Conservation (phyloP, 768 basidiomycete species). For the Rhizopogon vinicolor region DNA sequence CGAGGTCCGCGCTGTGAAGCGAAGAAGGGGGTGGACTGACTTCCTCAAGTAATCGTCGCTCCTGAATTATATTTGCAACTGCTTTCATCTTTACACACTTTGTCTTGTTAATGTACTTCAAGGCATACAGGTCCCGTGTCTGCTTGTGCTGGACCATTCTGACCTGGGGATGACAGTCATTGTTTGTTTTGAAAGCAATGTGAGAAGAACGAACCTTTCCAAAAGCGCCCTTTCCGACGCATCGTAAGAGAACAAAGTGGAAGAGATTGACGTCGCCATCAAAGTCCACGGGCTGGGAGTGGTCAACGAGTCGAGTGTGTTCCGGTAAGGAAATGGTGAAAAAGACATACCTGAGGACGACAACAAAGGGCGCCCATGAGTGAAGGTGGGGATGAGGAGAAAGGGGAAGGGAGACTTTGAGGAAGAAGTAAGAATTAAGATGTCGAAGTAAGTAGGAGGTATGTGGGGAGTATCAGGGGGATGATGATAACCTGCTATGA, state of each 20-base stretch:
- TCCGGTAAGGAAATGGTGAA: neutral
- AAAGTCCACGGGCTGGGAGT: slow-evolving; percentile 81
- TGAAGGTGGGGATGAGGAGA: neutral
- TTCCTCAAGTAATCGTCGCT: slow-evolving; percentile 93
- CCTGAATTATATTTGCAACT: slow-evolving; percentile 95
- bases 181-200: slow-evolving; percentile 11
- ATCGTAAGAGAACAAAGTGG: slow-evolving; percentile 90
- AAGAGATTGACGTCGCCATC: slow-evolving; percentile 95
- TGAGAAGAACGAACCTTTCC: slow-evolving; percentile 67
- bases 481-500: neutral
- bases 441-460: neutral
- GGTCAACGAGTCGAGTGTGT: neutral
- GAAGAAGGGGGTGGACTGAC: slow-evolving; percentile 34
- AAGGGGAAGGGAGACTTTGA: slow-evolving; percentile 7
- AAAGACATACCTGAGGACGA: slow-evolving; percentile 60
- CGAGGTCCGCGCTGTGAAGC: slow-evolving; percentile 1
- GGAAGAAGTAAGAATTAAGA: neutral
- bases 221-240: slow-evolving; percentile 98
- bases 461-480: neutral
- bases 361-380: slow-evolving; percentile 80
- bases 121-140: slow-evolving; percentile 91
- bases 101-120: slow-evolving; percentile 99
- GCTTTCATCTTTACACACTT: slow-evolving; percentile 99
- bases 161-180: slow-evolving; percentile 51
- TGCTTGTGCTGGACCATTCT: slow-evolving; percentile 99